A percentile compares a stretch with the other conserved stretches of the same genome.
Conservation (phyloP, 345 rosid species). For the Eucalyptus erythrocorys region DNA sequence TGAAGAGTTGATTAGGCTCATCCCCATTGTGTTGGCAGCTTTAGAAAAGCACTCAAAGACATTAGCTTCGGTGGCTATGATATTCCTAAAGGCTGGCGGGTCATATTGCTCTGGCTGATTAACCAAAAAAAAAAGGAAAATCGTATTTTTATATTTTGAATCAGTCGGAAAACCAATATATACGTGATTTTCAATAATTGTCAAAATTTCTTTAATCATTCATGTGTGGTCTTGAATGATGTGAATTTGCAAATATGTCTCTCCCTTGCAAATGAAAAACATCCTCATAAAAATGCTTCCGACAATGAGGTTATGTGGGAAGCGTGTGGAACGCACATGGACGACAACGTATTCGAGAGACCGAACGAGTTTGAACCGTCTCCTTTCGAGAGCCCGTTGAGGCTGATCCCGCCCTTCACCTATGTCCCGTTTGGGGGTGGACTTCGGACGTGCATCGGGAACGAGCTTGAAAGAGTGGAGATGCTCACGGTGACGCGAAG, state of each 20-base stretch:
- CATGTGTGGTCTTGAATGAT: background rate
- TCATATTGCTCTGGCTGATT: background rate
- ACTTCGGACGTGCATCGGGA: background rate
- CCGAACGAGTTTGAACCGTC: background rate
- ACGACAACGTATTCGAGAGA: background rate
- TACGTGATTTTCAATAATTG: background rate
- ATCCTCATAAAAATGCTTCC: background rate
- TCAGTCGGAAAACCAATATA: background rate
- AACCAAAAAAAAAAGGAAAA: background rate
- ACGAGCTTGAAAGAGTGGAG: background rate
- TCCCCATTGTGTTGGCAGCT: slow-evolving; percentile 3
- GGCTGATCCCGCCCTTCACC: background rate
- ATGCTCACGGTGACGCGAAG: background rate
- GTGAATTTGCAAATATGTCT: background rate
- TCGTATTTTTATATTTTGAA: background rate
- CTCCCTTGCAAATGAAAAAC: background rate
- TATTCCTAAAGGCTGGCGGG: background rate
- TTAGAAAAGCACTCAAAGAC: slow-evolving; percentile 4
- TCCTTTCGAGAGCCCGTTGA: background rate
- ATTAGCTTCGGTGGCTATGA: background rate
- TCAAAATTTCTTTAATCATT: background rate
- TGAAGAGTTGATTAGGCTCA: slow-evolving; percentile 11
- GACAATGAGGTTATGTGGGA: background rate
- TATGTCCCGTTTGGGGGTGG: background rate
- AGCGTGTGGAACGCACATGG: background rate